phyloP scores from a whole-genome alignment of 2,329 filamentous ascomycete species.

The Fusarium albosuccineum region DNA sequence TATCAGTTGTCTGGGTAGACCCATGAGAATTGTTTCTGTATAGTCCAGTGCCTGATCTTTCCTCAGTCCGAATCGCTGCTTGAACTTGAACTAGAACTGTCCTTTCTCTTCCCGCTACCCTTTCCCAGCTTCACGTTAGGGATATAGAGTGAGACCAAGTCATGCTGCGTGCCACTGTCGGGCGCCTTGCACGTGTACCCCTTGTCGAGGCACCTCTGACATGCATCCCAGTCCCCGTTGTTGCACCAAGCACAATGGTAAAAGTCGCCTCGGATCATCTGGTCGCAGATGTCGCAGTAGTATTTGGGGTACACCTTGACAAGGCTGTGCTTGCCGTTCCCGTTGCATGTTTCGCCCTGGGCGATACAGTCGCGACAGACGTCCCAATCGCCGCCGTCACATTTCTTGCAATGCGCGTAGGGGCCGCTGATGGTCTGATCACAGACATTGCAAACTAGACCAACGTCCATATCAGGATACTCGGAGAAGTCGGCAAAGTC shows the following conservation, averaged over 20 bases:
- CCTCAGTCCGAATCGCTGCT: no score
- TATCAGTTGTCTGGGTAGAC: no score
- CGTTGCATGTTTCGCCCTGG: constrained; percentile 21
- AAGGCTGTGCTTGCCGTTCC: constrained; percentile 25
- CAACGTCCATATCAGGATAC: constrained; percentile 22
- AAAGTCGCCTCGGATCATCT: constrained; percentile 23
- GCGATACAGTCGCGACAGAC: constrained; percentile 30
- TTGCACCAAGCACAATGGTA: constrained; percentile 30
- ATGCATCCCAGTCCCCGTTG: constrained; percentile 29
- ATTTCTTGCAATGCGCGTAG: constrained; percentile 36
- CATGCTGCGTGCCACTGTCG: not conserved
- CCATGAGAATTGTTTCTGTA: no score
- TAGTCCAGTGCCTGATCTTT: no score
- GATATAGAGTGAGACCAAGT: constrained; percentile 18
- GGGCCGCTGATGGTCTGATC: constrained; percentile 26
- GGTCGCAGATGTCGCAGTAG: constrained; percentile 22
- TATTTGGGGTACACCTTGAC: constrained; percentile 37
- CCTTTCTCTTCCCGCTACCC: not conserved
- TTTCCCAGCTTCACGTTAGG: constrained; percentile 11
- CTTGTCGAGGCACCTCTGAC: constrained; percentile 25
- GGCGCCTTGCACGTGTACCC: constrained; percentile 19
- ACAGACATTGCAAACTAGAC: constrained; percentile 22
- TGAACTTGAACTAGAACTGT: no score
- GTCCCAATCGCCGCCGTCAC: constrained; percentile 32
- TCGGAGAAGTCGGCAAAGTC: constrained; percentile 31